phyloP scores from a whole-genome alignment of 768 basidiomycete genomes.

The Lentinula lateritia region DNA sequence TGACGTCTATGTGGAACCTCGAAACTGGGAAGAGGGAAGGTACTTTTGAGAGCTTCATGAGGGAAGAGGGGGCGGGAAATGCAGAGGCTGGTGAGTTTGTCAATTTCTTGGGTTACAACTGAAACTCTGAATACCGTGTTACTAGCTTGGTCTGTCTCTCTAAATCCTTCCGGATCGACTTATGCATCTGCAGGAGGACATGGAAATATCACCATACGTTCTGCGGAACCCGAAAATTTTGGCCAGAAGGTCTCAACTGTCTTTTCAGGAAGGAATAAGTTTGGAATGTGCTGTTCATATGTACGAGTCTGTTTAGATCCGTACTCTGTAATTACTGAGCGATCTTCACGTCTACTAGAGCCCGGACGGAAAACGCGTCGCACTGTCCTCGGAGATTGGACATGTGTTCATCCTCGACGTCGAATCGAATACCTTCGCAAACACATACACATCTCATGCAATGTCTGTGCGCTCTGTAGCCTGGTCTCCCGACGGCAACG shows the following conservation, averaged over 20 bases:
- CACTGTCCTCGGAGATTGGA: constrained; percentile 81
- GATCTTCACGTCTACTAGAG: constrained; percentile 44
- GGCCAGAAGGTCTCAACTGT: constrained; percentile 56
- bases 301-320: constrained; percentile 30
- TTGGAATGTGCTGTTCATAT: constrained; percentile 70
- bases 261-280: constrained; percentile 66
- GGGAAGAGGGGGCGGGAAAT: constrained; percentile 33
- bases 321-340: constrained; percentile 1
- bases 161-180: constrained; percentile 70
- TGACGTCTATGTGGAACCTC: constrained; percentile 72
- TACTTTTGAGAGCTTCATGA: constrained; percentile 68
- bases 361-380: constrained; percentile 80
- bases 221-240: constrained; percentile 61
- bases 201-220: constrained; percentile 69
- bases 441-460: constrained; percentile 82
- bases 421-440: constrained; percentile 55
- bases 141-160: constrained; percentile 78
- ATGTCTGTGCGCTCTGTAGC: constrained; percentile 83
- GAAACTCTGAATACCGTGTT: not conserved
- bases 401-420: constrained; percentile 84
- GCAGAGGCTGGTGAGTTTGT: constrained; percentile 62
- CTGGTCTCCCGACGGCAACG: constrained; percentile 88
- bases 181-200: constrained; percentile 72
- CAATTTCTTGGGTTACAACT: not conserved
- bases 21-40: constrained; percentile 54